phyloP scores from a whole-genome alignment of 495 filamentous ascomycete species.

The Oidiodendron maius region DNA sequence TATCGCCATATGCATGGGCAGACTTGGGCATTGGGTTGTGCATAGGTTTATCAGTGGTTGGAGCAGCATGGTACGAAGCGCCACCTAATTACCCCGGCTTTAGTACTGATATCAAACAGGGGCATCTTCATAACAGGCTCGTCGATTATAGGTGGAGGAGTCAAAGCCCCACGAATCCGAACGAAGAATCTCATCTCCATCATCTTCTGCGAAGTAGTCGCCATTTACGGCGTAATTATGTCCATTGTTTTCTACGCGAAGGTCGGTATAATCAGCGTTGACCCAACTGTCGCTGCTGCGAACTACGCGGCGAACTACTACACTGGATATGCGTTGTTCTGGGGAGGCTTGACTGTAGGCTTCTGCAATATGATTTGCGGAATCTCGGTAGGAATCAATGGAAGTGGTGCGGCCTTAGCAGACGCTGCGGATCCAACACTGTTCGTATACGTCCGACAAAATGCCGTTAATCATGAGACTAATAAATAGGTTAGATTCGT shows the following conservation, averaged over 20 bases:
- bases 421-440: constrained; percentile 91
- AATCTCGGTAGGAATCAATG: constrained; percentile 96
- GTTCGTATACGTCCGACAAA: constrained; percentile 46
- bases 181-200: constrained; percentile 99
- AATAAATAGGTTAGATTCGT: constrained; percentile 62
- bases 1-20: constrained; percentile 94
- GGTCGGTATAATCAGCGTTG: constrained; percentile 49
- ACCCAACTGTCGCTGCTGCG: constrained; percentile 52
- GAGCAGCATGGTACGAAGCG: constrained; percentile 81
- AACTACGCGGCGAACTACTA: constrained; percentile 79
- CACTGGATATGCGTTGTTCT: constrained; percentile 95
- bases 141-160: constrained; percentile 96
- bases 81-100: neutral
- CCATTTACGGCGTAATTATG: constrained; percentile 99
- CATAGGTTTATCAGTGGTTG: constrained; percentile 91
- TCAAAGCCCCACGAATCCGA: constrained; percentile 90
- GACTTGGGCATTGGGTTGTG: constrained; percentile 86
- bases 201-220: constrained; percentile 99
- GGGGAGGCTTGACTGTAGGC: constrained; percentile 89
- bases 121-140: constrained; percentile 98
- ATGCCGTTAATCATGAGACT: constrained; percentile 18
- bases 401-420: constrained; percentile 90
- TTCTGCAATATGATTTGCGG: constrained; percentile 94
- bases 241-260: constrained; percentile 95
- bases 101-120: constrained; percentile 42